Percentiles rank a stretch among this genome's conserved stretches.
Conservation (phyloP, 768 basidiomycete genomes). For the Boletus reticuloceps region DNA sequence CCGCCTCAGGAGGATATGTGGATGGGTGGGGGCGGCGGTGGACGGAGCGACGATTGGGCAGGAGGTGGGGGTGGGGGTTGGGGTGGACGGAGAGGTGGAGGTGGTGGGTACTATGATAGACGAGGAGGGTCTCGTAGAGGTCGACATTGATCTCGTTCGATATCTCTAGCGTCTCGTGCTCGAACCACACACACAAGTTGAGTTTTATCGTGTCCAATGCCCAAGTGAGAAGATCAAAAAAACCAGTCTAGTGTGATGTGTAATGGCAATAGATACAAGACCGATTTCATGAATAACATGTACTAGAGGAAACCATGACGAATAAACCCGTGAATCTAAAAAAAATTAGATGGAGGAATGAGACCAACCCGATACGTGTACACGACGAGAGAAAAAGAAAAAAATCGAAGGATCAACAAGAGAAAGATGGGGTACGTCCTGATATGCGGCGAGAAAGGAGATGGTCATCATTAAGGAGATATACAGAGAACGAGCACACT, state of each 20-base stretch:
- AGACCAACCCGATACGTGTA: conserved; percentile 1
- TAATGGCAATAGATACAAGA: conserved; percentile 8
- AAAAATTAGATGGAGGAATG: not conserved
- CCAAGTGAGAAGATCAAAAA: not conserved
- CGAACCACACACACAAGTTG: no score
- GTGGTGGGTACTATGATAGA: conserved; percentile 33
- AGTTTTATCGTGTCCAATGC: no score
- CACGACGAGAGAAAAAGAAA: conserved; percentile 5
- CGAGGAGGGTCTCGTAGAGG: conserved; percentile 26
- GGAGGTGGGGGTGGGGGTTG: conserved; percentile 28
- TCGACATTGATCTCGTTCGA: conserved; percentile 17
- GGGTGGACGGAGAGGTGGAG: conserved; percentile 28
- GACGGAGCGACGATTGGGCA: conserved; percentile 38
- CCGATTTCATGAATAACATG: conserved; percentile 1
- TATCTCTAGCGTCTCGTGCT: no score
- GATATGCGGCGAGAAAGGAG: not conserved
- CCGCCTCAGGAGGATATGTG: conserved; percentile 55
- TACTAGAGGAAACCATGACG: not conserved
- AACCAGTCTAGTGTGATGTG: conserved; percentile 12
- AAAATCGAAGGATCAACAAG: not conserved
- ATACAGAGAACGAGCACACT: not conserved
- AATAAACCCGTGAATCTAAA: not conserved
- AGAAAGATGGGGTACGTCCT: not conserved
- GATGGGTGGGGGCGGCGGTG: conserved; percentile 31
- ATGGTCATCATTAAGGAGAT: not conserved